Base-by-base conservation (phyloP, 1,284 basidiomycete species). In the Trametes pubescens region DNA sequence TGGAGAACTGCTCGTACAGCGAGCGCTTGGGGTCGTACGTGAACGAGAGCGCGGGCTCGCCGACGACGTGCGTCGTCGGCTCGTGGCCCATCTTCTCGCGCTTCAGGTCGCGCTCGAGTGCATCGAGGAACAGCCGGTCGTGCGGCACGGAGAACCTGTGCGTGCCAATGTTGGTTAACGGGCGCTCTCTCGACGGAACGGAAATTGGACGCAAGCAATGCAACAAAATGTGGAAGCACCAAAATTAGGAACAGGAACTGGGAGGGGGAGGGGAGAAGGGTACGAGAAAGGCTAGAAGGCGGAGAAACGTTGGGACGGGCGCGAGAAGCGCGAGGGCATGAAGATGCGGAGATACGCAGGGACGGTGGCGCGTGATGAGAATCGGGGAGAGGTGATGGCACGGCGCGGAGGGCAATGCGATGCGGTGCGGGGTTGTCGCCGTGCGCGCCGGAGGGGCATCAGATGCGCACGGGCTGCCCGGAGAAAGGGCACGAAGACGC, bases 101-200 rank as follows among this genome's bases (percentile, higher is more conserved):
- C 80, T 96, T 96, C 61, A 96, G 85, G 75, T 97, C 95, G 55
- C 95, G 91, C 76, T 97, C 95, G 44, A 97, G 85, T 29, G 95
- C 95, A 74, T 97, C 95, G 55, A 97, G 87, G 82, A 97, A 96
- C 56, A 97, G 88, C n/a, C 95, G 90, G 77, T 97, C 95, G 68
- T 97, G 95, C 3, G 94, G 94, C 13, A 97, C 95, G 1, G 88
- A 90, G 77, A 88, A 90, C 88, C 88, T 89, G 72, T 35, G 40
- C 1, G 26, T 7, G 40, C n/a, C 21, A 16, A 51, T 1, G 24
- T 11, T 10, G 37, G 52, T 53, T 52, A 59, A 57, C 51, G 44
- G n/a, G 14, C 22, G 47, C 38, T 43, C 29, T 14, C 38, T 34
- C 22, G n/a, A 5, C 18, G 32, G n/a, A 29, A 6, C 18, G 8